Evolutionary conservation across 495 filamentous ascomycete species (phyloP), one percentile per base, ranked within the genome.

Genomic region (Polyplosphaeria fusca): DNA sequence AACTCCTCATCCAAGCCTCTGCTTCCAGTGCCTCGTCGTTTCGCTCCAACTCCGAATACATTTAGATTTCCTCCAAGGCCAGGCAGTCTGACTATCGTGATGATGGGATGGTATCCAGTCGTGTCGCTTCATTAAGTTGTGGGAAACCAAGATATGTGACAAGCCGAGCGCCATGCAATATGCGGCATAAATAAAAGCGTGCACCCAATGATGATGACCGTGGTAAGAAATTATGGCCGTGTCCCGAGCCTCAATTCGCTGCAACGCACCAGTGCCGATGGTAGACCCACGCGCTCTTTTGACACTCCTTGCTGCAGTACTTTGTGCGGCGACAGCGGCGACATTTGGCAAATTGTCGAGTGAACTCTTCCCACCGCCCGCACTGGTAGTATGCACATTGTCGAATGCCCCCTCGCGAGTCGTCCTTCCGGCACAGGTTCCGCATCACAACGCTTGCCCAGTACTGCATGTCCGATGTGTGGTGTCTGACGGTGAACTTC

Each of bases 221-320:
- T 24, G 45, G 3, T 25, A 62, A 41, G 32, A 37, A 60, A 47
- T 41, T 41, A 38, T 22, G 3, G 22, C 20, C 7, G n/a, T n/a
- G n/a, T n/a, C 14, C 30, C 30, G 30, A 7, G 7, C 30, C 7
- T 11, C 9, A 58, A 24, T 79, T 79, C 30, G 91, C 87, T 46
- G 88, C 88, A 39, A 89, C 86, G 71, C 93, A 98, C 93, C 93
- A 98, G 73, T 96, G 92, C 40, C 93, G 84, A 67, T 98, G 93
- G 71, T 88, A 95, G 12, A 93, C 89, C 93, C 93, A 98, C 7
- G 93, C 93, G 61, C 89, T 91, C 77, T 98, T 97, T 72, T 98
- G 93, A 74, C 93, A 98, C 67, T 96, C 93, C 73, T 98, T 98
- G 80, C 90, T 95, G 84, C 93, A 98, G 75, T 98, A 98, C 70